Percentiles rank a stretch among this genome's conserved stretches.
Conservation (phyloP, 768 basidiomycete genomes). For the Postia placenta region DNA sequence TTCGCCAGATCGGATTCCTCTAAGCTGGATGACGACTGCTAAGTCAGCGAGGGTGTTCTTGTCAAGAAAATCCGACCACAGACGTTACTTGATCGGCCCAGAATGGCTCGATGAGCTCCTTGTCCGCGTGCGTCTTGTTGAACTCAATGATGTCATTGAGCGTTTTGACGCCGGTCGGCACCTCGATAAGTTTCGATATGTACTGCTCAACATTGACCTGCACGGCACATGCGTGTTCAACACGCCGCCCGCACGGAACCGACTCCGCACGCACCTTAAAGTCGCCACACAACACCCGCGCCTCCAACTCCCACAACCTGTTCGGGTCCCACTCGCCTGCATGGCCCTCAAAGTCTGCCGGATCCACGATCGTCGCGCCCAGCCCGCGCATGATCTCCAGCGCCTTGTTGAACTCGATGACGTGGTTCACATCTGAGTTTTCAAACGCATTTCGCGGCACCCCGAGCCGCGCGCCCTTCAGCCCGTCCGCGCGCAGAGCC, state of each 20-base stretch:
- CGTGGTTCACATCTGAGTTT: slow-evolving; percentile 34
- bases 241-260: slow-evolving; percentile 20
- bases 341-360: slow-evolving; percentile 53
- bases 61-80: slow-evolving; percentile 6
- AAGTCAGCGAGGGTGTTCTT: slow-evolving; percentile 23
- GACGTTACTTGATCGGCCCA: slow-evolving; percentile 33
- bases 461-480: slow-evolving; percentile 41
- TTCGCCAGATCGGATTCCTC: slow-evolving; percentile 19
- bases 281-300: slow-evolving; percentile 45
- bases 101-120: slow-evolving; percentile 37
- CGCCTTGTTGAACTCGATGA: slow-evolving; percentile 31
- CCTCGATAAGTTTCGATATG: slow-evolving; percentile 38
- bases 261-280: slow-evolving; percentile 42
- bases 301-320: slow-evolving; percentile 47
- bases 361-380: slow-evolving; percentile 52
- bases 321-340: slow-evolving; percentile 38
- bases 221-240: slow-evolving; percentile 4
- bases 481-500: slow-evolving; percentile 41
- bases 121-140: slow-evolving; percentile 41
- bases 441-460: slow-evolving; percentile 33
- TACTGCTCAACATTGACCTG: slow-evolving; percentile 54
- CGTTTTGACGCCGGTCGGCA: slow-evolving; percentile 50
- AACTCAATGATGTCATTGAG: slow-evolving; percentile 54
- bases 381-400: slow-evolving; percentile 30
- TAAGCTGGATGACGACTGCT: slow-evolving; percentile 19